Evolutionary conservation across 2,329 filamentous ascomycete species (phyloP), one percentile per base, ranked within the genome.

Genomic region (Colletotrichum limetticola): DNA sequence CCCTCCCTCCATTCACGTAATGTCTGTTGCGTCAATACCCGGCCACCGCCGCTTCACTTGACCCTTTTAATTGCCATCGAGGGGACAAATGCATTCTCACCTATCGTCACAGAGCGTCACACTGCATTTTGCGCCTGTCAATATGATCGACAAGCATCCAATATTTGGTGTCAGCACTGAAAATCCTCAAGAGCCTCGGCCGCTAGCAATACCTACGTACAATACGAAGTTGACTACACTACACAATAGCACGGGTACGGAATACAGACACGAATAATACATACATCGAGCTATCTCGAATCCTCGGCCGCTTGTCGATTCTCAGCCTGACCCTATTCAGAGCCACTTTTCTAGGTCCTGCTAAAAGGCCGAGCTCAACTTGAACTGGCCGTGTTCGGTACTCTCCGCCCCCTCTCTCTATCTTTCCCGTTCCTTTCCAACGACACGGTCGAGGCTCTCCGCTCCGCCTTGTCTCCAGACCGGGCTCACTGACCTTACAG

Each of bases 111-210:
- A 57, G 46, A 16, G 16, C 26, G 24, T 35, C 56, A 35, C 58
- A 46, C 28, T 59, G 37, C 60, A 24, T 35, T 26, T 19, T 22
- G 16, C 42, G 28, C 55, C 24, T 32, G 56, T 69, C 58, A 68
- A 57, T 58, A 71, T 71, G 46, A 67, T 37, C 62, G 16, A 46
- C 32, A 12, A 37, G 9, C 16, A 37, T 42, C 63, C 35, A 67
- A 30, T 32, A 14, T 68, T 4, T 16, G 56, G 46, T 24, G 32
- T 61, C 56, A 56, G 55, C 67, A 59, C 61, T 24, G 37, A 46
- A 59, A 53, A 53, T 66, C 55, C 42, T 66, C 30, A 66, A 16
- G 7, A 46, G 7, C 55, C 42, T n/a, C 58, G 42, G 58, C 16
- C 30, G n/a, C 24, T 16, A 12, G 24, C 58, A 24, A 46, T 22